Base-by-base conservation (phyloP, 2,329 filamentous ascomycete species). In the Phoma sp. region DNA sequence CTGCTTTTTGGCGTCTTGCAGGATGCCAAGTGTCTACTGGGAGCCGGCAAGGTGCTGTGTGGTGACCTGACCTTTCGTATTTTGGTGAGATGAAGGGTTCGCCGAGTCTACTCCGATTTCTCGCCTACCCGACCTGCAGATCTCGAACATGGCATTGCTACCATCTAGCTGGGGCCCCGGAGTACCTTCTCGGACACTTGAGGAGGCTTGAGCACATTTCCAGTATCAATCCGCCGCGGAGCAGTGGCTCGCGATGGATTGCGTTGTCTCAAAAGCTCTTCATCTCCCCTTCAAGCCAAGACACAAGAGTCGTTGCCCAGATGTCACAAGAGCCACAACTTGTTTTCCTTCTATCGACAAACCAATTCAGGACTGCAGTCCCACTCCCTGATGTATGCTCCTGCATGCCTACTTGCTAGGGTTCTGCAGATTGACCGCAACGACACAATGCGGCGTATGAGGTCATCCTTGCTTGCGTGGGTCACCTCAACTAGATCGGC, bases 391-490 rank as follows among this genome's bases (percentile, higher is more conserved):
- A 42, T 42, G 41, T n/a, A 25, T 50, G 52, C 50, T 46, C 46
- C 52, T 55, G 46, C 46, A 42, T 50, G 41, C 22, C 22, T 48
- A 29, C 13, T 25, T 32, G 11, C 46, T 29, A 40, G 40, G 52
- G 46, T 55, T 13, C 36, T 46, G 52, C 32, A 33, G 13, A 9
- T 7, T 33, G 32, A n/a, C 7, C 7, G 32, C 32, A 33, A 42
- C 27, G 43, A 33, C 35, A 44, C 25, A 36, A n/a, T 35, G 32
- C 41, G 48, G 27, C 40, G 24, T 40, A 27, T 44, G 46, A 55
- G 41, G 46, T 55, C 52, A 55, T 55, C 52, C 52, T 36, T 49
- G 52, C 45, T 48, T 27, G 32, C 39, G 43, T 54, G 45, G 45
- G 51, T 54, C 51, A 32, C 51, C 43, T 45, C 51, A 33, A 49